Evolutionary conservation across 306 rosid species (phyloP).

Genomic region (Hippophae gyantsensis): DNA sequence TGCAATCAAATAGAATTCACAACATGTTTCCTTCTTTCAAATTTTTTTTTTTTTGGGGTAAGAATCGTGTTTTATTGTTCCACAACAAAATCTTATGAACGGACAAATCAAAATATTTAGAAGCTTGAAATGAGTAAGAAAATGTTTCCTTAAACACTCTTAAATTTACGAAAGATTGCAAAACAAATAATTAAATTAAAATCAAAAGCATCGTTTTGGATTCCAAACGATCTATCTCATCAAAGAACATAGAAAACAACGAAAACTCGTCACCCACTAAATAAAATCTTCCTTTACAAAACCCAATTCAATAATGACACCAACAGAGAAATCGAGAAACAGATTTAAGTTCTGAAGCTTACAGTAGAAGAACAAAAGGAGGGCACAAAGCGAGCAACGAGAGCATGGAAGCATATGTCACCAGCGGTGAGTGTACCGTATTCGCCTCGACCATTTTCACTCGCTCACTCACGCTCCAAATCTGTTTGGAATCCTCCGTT

Average conservation of each 20-base stretch:
- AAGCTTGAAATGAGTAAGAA: no score
- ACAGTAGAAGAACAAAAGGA: slow-evolving; percentile 84
- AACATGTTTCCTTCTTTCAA: background rate
- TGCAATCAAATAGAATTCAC: background rate
- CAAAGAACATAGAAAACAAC: background rate
- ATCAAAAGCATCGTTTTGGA: background rate
- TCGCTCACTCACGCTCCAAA: background rate
- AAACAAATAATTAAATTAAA: background rate
- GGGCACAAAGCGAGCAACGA: slow-evolving; percentile 78
- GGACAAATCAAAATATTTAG: no score
- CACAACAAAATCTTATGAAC: no score
- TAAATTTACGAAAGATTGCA: no score
- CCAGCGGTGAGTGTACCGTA: slow-evolving; percentile 71
- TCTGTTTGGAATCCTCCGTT: background rate
- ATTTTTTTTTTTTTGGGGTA: background rate
- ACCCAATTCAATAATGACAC: background rate
- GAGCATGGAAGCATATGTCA: slow-evolving; percentile 69
- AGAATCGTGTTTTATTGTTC: background rate
- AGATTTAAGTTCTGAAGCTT: slow-evolving; percentile 6
- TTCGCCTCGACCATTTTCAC: slow-evolving; percentile 40
- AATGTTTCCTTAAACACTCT: no score
- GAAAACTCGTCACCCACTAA: no score
- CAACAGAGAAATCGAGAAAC: background rate
- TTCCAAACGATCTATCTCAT: background rate
- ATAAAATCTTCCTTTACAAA: background rate